Conservation (phyloP, 805 yeast species). For the Metschnikowia henanensis region DNA sequence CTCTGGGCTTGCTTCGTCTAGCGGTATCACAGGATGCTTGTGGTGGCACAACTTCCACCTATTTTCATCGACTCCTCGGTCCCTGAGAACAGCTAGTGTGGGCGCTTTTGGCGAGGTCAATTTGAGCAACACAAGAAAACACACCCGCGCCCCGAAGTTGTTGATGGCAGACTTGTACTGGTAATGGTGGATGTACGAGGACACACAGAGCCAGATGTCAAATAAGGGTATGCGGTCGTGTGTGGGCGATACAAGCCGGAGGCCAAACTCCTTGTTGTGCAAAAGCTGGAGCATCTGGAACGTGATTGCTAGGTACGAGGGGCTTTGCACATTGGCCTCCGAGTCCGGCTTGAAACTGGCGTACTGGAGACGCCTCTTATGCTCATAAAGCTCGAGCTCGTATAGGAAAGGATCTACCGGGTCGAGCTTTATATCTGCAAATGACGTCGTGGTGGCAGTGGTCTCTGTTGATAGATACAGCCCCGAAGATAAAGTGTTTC, state of each 20-base stretch:
- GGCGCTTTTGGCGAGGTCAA: slow-evolving; percentile 19
- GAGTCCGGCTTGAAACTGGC: slow-evolving; percentile 1
- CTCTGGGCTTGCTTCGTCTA: slow-evolving; percentile 5
- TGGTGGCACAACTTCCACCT: slow-evolving; percentile 46
- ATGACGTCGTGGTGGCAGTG: slow-evolving; percentile 16
- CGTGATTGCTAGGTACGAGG: slow-evolving; percentile 15
- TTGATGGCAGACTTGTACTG: slow-evolving; percentile 31
- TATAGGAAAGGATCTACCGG: slow-evolving; percentile 19
- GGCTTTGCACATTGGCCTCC: slow-evolving; percentile 4
- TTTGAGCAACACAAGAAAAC: slow-evolving; percentile 28
- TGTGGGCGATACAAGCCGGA: slow-evolving; percentile 3
- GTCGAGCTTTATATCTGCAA: slow-evolving; percentile 14
- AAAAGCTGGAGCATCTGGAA: slow-evolving; percentile 10
- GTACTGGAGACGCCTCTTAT: slow-evolving; percentile 9
- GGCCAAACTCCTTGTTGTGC: slow-evolving; percentile 11
- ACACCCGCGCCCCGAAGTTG: slow-evolving; percentile 26
- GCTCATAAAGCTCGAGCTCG: slow-evolving; percentile 20
- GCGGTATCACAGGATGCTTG: slow-evolving; percentile 33
- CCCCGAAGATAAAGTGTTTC: slow-evolving; percentile 13
- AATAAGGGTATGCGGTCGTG: slow-evolving; percentile 6
- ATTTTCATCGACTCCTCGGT: slow-evolving; percentile 30
- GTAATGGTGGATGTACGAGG: slow-evolving; percentile 40
- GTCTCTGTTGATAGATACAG: slow-evolving; percentile 21
- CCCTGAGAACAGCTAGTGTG: slow-evolving; percentile 3
- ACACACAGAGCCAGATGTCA: slow-evolving; percentile 37